These are phyloP conservation scores for Prototheca stagnorum DNA, from an alignment of 163 green algal species.

Conservation along the genomic window DNA sequence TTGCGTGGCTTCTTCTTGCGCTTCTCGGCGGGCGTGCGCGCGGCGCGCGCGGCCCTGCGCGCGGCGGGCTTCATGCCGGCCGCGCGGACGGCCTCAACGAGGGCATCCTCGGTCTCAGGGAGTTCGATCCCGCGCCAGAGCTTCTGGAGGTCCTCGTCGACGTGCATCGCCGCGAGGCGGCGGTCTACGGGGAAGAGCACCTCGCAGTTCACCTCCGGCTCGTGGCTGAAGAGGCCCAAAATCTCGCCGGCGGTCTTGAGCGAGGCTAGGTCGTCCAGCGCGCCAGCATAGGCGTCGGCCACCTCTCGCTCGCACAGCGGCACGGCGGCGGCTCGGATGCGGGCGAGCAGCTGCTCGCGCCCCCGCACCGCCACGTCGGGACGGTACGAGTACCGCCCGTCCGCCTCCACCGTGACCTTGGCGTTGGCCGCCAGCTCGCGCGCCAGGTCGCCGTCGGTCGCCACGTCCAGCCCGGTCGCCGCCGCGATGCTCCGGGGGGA, in stretches of 20 bases:
- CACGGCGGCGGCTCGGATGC: neutral
- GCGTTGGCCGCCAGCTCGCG: conserved; percentile 1
- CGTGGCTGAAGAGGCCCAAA: conserved; percentile 3
- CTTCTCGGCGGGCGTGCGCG: conserved; percentile 5
- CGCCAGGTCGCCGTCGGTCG: neutral
- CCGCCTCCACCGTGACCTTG: conserved; percentile 4
- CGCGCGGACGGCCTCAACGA: conserved; percentile 6
- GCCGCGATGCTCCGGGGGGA: neutral
- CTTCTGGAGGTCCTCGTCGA: conserved; percentile 11
- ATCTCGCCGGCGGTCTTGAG: conserved; percentile 4
- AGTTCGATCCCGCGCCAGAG: conserved; percentile 15
- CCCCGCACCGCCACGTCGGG: conserved; percentile 3
- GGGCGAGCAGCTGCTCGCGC: neutral
- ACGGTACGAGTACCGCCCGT: conserved; percentile 4
- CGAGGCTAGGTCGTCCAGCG: neutral
- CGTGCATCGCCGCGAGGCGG: conserved; percentile 1
- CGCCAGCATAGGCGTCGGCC: neutral
- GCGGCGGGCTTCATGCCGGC: conserved; percentile 12
- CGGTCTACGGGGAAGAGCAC: conserved; percentile 20
- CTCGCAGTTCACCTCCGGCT: conserved; percentile 9
- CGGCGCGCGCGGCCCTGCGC: conserved; percentile 4
- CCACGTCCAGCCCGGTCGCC: neutral
- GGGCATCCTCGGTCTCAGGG: conserved; percentile 16
- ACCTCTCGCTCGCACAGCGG: neutral
- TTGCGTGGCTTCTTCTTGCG: conserved; percentile 21